Evolutionary conservation across 2,329 filamentous ascomycete species (phyloP).

Genomic region (Fusarium algeriense): DNA sequence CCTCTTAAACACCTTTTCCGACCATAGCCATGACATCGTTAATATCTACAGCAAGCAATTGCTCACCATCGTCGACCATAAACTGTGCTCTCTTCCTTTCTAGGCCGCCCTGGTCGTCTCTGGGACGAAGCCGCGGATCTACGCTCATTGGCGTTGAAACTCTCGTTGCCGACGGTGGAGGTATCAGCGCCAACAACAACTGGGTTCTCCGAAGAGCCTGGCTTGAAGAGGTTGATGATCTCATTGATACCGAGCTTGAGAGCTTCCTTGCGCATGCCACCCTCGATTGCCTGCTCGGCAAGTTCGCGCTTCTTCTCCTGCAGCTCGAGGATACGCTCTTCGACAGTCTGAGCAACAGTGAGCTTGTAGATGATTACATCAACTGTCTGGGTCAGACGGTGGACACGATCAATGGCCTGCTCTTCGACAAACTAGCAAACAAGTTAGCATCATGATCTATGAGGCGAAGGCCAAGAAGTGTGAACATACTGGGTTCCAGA

Average conservation of each 20-base stretch:
- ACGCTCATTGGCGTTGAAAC: constrained; percentile 28
- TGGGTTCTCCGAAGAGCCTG: constrained; percentile 59
- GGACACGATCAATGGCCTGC: constrained; percentile 97
- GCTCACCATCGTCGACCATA: constrained; percentile 39
- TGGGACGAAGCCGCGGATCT: constrained; percentile 45
- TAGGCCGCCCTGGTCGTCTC: constrained; percentile 44
- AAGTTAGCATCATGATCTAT: constrained; percentile 12
- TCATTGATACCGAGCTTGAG: constrained; percentile 93
- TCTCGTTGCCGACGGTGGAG: constrained; percentile 27
- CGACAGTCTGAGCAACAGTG: constrained; percentile 86
- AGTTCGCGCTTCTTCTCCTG: constrained; percentile 94
- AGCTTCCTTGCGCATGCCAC: constrained; percentile 76
- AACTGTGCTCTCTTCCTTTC: constrained; percentile 37
- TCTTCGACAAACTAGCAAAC: constrained; percentile 88
- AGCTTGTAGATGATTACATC: constrained; percentile 97
- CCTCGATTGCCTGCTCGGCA: constrained; percentile 92
- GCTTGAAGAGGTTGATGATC: constrained; percentile 89
- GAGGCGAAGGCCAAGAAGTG: not conserved
- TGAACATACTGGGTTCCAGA: constrained; percentile 89
- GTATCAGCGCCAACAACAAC: constrained; percentile 36
- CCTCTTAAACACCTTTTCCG: constrained; percentile 15
- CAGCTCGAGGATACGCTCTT: constrained; percentile 93
- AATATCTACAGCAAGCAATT: not conserved
- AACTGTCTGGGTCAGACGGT: constrained; percentile 95
- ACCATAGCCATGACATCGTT: not conserved